Evolutionary conservation across 2,329 filamentous ascomycete genomes (phyloP), one percentile per base, ranked within the genome.

Genomic region (Venturia carpophila): DNA sequence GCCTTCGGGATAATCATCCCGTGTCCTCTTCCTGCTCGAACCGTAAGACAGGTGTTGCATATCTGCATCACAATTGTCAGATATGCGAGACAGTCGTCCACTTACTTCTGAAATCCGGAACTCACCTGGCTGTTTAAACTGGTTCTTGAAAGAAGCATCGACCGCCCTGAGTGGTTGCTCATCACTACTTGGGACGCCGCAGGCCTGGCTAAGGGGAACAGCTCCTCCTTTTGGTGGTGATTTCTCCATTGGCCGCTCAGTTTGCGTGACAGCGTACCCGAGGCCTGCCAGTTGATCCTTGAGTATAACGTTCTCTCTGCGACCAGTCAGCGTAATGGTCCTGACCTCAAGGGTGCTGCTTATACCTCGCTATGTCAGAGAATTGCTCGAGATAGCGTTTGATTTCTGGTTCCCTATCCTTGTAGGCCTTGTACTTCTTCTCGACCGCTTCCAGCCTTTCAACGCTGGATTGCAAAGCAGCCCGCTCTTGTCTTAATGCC

Each of bases 371-470:
- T 43, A 75, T 70, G 45, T 72, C 72, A 3, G 68, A 67, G 11
- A 77, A 74, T 24, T 74, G 71, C 37, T 70, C 68, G 19, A 77
- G 71, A 43, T 75, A 75, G 47, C 76, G 72, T 34, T 72, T 73
- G 66, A 77, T 70, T 69, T 72, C 64, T 63, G 68, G 67, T 63
- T 72, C 66, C 49, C 72, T 66, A 68, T 68, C 71, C 67, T 72
- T 71, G 72, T 71, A 77, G 49, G 71, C 71, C 63, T 42, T 69
- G 68, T 47, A 73, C 39, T 69, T 67, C 19, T 68, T 67, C 41
- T 70, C 64, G 17, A 68, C 64, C 45, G 60, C 43, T 69, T 69
- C 66, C 68, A 67, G 45, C 37, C 37, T 47, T 13, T 60, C 27
- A 58, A 66, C 37, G 19, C 47, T 24, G 49, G 13, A 5, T 10